phyloP scores from a whole-genome alignment of 345 rosid genomes.

The Salix udensis region DNA sequence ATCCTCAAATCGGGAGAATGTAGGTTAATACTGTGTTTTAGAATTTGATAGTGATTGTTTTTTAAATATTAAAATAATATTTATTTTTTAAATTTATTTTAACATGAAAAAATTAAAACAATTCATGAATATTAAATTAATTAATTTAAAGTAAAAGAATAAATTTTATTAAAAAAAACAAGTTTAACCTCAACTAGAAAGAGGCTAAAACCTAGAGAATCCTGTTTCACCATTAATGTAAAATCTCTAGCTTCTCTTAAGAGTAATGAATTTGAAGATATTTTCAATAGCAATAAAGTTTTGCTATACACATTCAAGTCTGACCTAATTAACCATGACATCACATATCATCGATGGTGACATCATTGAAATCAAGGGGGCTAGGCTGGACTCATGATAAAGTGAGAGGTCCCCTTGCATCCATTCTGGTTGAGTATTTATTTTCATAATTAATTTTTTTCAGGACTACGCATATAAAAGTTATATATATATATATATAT shows the following conservation, averaged over 20 bases:
- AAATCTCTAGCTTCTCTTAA: background rate
- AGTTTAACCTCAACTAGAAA: no score
- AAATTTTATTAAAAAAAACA: no score
- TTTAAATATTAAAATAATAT: no score
- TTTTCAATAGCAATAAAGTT: background rate
- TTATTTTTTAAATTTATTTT: no score
- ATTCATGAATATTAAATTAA: no score
- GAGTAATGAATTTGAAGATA: background rate
- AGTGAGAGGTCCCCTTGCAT: conserved; percentile 9
- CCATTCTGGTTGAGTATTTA: conserved; percentile 8
- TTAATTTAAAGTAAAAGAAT: no score
- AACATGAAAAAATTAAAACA: no score
- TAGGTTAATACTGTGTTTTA: no score
- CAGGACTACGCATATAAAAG: background rate
- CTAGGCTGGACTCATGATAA: background rate
- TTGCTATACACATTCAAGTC: background rate
- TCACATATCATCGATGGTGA: background rate
- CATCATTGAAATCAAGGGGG: background rate
- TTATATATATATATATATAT: no score
- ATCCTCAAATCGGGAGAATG: no score
- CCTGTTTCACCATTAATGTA: background rate
- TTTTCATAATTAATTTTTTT: conserved; percentile 1
- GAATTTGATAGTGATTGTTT: no score
- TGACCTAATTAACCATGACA: conserved; percentile 9
- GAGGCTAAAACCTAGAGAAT: background rate